Base-by-base conservation (phyloP, 1,139 yeast genomes). In the Nadsonia starkeyi-henricii region DNA sequence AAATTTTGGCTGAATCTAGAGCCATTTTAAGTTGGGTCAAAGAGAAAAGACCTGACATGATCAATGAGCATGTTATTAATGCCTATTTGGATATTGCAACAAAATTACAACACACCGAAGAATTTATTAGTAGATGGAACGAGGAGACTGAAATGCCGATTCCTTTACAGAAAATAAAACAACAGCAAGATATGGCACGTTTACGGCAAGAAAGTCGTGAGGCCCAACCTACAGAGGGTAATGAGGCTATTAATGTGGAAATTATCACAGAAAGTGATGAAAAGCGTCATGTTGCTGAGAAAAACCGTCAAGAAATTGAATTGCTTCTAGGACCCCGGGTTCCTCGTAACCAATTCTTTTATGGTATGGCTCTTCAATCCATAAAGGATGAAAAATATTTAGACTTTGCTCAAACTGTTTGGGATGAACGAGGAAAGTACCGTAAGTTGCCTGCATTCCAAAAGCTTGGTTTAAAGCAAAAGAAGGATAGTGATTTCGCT, bases 371-470 rank as follows among this genome's bases (percentile, higher is more conserved):
- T 3, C 67, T 88, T 55, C 73, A 75, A 46, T 86, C 88, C 0
- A 84, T 88, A 2, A 74, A 76, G 3, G 69, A 69, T 46, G 74
- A 75, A 57, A 67, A 69, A 26, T 71, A 79, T 52, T 65, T 73
- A 46, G 69, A 68, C 0, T 74, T 81, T 59, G 88, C 89, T 2
- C 78, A 78, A 50, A 62, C 66, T 39, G 70, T 83, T 1, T 85
- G 96, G 95, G 63, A 66, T 1, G 94, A 84, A 59, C 73, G 96
- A 58, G 96, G 96, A 2, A 55, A 62, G 42, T 85, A 72, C 65
- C 71, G 96, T 46, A 78, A 78, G 52, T 71, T 85, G 0, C 45
- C 52, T 0, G 55, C 55, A 1, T 85, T 79, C 66, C 42, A 45
- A n/a, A 73, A 68, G 50, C 39, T 33, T 33, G 5, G 17, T 33